These are phyloP conservation scores for Pachysandra terminalis DNA, from an alignment of 164 flowering plant genomes.

Conservation along the genomic window DNA sequence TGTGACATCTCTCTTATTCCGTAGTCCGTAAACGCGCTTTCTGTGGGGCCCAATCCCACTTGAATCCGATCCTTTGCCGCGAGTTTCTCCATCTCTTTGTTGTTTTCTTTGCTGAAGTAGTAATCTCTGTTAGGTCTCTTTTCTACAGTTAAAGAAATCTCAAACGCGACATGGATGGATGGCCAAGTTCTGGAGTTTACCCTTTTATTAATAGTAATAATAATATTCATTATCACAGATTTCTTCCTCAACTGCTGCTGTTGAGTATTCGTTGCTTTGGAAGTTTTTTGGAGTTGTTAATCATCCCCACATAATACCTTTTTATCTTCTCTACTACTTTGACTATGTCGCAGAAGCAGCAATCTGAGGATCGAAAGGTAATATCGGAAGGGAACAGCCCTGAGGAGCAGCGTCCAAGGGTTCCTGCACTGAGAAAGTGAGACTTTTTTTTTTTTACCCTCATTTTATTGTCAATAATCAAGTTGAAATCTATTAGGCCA, in stretches of 20 bases:
- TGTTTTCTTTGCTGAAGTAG: background rate
- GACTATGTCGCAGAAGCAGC: constrained; percentile 55
- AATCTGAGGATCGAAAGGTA: constrained; percentile 36
- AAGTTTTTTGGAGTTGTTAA: background rate
- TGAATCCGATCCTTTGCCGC: background rate
- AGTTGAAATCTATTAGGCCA: too few relatives aligned
- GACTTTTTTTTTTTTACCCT: background rate
- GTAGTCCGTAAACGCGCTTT: background rate
- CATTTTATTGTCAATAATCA: background rate
- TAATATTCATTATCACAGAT: background rate
- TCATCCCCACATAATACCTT: background rate
- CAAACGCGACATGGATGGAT: background rate
- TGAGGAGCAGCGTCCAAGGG: constrained; percentile 43
- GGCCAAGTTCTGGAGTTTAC: background rate
- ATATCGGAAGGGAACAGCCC: constrained; percentile 25
- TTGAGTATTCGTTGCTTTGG: too few relatives aligned
- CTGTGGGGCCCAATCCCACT: background rate
- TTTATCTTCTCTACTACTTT: background rate
- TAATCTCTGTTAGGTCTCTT: background rate
- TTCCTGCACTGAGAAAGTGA: constrained; percentile 36
- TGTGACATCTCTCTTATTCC: background rate
- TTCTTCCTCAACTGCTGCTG: background rate
- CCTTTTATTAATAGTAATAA: background rate
- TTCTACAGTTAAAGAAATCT: background rate
- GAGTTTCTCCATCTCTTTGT: background rate